Conservation (phyloP, 1,284 basidiomycete genomes). For the Pholiota adiposa region DNA sequence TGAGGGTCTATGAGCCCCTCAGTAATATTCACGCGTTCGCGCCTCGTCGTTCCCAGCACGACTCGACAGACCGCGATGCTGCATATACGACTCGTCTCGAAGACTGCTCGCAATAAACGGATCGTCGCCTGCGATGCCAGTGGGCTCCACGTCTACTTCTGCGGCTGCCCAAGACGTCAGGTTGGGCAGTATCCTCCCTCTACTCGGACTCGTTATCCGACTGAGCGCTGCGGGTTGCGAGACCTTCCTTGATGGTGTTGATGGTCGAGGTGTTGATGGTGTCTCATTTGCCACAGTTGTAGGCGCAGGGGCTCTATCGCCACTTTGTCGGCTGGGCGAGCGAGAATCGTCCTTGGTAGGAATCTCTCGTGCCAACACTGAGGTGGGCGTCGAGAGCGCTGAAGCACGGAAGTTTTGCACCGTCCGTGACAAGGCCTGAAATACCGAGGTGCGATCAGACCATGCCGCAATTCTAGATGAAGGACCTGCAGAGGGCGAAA, state of each 20-base stretch:
- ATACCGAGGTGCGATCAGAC: slow-evolving; percentile 49
- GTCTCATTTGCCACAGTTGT: background rate
- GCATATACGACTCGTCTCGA: slow-evolving; percentile 36
- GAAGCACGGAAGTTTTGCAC: slow-evolving; percentile 47
- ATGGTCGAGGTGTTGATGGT: background rate
- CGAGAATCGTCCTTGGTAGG: background rate
- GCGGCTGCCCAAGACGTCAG: slow-evolving; percentile 34
- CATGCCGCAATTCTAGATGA: slow-evolving; percentile 26
- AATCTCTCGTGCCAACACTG: background rate
- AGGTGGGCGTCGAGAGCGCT: background rate
- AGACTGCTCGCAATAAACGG: slow-evolving; percentile 36
- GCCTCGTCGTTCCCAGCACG: slow-evolving; percentile 9
- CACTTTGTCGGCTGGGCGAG: background rate
- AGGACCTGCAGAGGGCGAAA: background rate
- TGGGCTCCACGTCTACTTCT: slow-evolving; percentile 23
- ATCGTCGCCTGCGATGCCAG: slow-evolving; percentile 29
- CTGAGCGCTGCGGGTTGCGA: background rate
- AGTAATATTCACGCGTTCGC: slow-evolving; percentile 20
- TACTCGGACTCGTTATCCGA: slow-evolving; percentile 6
- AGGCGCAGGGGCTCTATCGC: background rate
- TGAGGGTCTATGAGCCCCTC: background rate
- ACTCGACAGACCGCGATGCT: slow-evolving; percentile 15
- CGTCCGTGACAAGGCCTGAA: slow-evolving; percentile 55
- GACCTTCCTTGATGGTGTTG: background rate
- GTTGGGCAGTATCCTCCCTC: slow-evolving; percentile 24